These are phyloP conservation scores for Coemansia sp. DNA, from an alignment of 192 early-diverging fungal genomes.

Conservation along the genomic window DNA sequence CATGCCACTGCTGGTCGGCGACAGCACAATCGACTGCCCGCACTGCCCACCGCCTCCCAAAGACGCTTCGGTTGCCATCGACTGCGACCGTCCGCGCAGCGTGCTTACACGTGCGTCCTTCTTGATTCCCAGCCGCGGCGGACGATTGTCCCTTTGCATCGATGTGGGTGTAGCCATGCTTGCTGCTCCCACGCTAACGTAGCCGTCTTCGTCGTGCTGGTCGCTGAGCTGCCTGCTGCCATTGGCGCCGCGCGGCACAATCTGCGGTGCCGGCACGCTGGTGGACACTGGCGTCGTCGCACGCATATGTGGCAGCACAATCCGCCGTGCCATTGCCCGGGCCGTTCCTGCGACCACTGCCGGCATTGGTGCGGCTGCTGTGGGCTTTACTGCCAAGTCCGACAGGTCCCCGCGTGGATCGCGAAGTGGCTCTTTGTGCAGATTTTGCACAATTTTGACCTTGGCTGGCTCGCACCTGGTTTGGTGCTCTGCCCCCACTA, in stretches of 20 bases:
- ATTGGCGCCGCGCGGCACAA: constrained; percentile 14
- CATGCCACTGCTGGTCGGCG: constrained; percentile 14
- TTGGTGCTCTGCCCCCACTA: background rate
- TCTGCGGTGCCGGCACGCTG: constrained; percentile 34
- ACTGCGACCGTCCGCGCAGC: constrained; percentile 12
- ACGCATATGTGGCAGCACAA: constrained; percentile 36
- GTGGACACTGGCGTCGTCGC: constrained; percentile 39
- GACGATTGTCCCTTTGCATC: background rate
- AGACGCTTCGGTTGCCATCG: constrained; percentile 6
- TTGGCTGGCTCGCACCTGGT: constrained; percentile 4
- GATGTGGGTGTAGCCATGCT: background rate
- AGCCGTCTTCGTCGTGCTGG: constrained; percentile 3
- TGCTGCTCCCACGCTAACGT: background rate
- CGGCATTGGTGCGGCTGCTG: constrained; percentile 1
- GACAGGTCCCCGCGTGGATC: constrained; percentile 43
- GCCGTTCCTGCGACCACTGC: background rate
- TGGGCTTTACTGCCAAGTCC: constrained; percentile 13
- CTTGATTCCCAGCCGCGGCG: constrained; percentile 1
- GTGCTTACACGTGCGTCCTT: constrained; percentile 1
- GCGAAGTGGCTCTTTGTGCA: constrained; percentile 36
- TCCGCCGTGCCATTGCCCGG: constrained; percentile 13
- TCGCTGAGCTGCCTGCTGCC: background rate
- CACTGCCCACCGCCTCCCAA: background rate
- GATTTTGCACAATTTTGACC: constrained; percentile 24
- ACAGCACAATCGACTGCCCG: constrained; percentile 3